Evolutionary conservation across 1,139 yeast species (phyloP).

Genomic region (Geotrichum klebahnii): DNA sequence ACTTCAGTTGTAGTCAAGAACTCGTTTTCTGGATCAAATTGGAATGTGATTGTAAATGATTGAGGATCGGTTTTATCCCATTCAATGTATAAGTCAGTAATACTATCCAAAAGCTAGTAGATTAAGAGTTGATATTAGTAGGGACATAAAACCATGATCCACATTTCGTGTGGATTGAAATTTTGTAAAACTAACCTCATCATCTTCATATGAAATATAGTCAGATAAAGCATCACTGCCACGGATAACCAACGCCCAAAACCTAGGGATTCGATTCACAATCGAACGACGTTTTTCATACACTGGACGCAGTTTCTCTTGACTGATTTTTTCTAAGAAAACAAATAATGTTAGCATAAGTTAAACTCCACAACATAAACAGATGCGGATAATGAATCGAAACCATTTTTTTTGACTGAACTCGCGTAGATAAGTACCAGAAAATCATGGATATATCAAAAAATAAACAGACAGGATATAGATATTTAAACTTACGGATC

Average conservation of each 20-base stretch:
- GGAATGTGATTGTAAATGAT: slow-evolving; percentile 35
- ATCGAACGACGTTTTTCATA: slow-evolving; percentile 37
- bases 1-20: slow-evolving; percentile 33
- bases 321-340: slow-evolving; percentile 7
- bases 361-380: not conserved
- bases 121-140: too few relatives aligned
- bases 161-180: too few relatives aligned
- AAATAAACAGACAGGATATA: not conserved
- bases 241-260: slow-evolving; percentile 42
- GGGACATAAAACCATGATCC: too few relatives aligned
- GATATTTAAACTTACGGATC: slow-evolving; percentile 10
- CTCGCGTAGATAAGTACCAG: too few relatives aligned
- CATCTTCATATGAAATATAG: slow-evolving; percentile 37
- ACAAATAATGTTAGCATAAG: not conserved
- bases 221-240: slow-evolving; percentile 31
- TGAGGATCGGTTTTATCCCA: slow-evolving; percentile 32
- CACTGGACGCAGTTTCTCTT: slow-evolving; percentile 35
- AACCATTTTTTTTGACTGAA: too few relatives aligned
- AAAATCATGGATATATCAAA: too few relatives aligned
- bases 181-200: slow-evolving; percentile 24
- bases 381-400: too few relatives aligned
- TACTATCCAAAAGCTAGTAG: slow-evolving; percentile 30
- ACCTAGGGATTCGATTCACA: slow-evolving; percentile 35
- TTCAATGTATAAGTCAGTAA: slow-evolving; percentile 35
- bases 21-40: slow-evolving; percentile 37